A percentile compares a stretch with the other conserved stretches of the same genome.
Evolutionary conservation across 208 protist species (phyloP).

Genomic region (Wallacemonas sp.): DNA sequence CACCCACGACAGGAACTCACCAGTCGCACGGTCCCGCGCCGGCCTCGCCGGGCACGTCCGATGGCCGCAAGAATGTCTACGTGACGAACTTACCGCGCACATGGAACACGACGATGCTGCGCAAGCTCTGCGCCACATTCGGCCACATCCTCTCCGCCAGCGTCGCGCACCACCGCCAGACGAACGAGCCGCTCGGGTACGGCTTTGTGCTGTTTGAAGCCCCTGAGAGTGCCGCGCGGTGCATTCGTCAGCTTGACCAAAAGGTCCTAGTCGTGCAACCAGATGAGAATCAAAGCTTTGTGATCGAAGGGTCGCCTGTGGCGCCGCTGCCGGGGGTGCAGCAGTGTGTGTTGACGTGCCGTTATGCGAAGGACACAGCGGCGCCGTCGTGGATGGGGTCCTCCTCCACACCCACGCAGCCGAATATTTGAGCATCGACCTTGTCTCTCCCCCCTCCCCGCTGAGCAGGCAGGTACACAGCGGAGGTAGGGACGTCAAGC

Average conservation of each 20-base stretch:
- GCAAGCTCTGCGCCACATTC: constrained; percentile 43
- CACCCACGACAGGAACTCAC: too few species aligned
- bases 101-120: constrained; percentile 66
- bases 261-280: constrained; percentile 4
- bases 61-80: constrained; percentile 53
- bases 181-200: constrained; percentile 56
- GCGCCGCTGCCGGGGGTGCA: constrained; percentile 22
- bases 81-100: constrained; percentile 54
- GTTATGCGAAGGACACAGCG: constrained; percentile 55
- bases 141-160: constrained; percentile 61
- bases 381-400: constrained; percentile 32
- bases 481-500: background rate
- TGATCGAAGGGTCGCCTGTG: background rate
- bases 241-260: constrained; percentile 31
- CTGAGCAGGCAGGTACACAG: background rate
- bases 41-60: background rate
- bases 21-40: background rate
- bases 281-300: background rate
- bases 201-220: constrained; percentile 72
- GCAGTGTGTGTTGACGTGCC: constrained; percentile 36
- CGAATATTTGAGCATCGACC: too few species aligned
- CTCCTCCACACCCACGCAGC: too few species aligned
- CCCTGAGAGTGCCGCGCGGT: constrained; percentile 37
- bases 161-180: constrained; percentile 45
- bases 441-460: too few species aligned